Evolutionary conservation across 306 rosid genomes (phyloP).

Genomic region (Biancaea sappan): DNA sequence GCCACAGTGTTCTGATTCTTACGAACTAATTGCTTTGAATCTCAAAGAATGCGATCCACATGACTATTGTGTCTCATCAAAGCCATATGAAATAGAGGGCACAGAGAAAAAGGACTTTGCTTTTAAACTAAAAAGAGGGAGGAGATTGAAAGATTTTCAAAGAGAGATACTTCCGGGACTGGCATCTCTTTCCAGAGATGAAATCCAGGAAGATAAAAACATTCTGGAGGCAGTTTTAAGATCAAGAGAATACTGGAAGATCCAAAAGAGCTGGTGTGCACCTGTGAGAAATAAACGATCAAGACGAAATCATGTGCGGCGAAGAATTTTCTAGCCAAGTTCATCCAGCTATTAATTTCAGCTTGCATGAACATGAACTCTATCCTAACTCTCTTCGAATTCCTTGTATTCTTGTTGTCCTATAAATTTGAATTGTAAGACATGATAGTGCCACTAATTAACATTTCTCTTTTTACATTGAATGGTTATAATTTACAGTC

Average conservation of each 20-base stretch:
- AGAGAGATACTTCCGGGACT: slow-evolving; percentile 67
- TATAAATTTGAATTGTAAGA: background rate
- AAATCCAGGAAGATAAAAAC: slow-evolving; percentile 60
- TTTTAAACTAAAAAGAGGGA: slow-evolving; percentile 52
- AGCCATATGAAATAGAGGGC: slow-evolving; percentile 33
- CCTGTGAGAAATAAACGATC: slow-evolving; percentile 55
- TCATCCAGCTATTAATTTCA: background rate
- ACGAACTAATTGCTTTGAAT: slow-evolving; percentile 46
- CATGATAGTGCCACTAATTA: background rate
- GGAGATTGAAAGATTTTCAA: slow-evolving; percentile 67
- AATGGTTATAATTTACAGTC: too few relatives aligned
- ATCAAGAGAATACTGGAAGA: slow-evolving; percentile 61
- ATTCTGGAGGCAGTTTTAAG: slow-evolving; percentile 60
- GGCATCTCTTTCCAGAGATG: slow-evolving; percentile 61
- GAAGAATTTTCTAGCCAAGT: slow-evolving; percentile 31
- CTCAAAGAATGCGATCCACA: slow-evolving; percentile 44
- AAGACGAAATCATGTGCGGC: slow-evolving; percentile 31
- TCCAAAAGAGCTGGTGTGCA: slow-evolving; percentile 45
- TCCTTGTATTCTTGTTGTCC: background rate
- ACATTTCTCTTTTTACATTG: background rate
- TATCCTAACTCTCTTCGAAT: background rate
- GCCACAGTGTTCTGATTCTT: slow-evolving; percentile 51
- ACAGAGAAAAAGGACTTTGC: slow-evolving; percentile 37
- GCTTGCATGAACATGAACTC: background rate
- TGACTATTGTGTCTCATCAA: slow-evolving; percentile 46